Percentiles rank a stretch among this genome's conserved stretches.
phyloP scores from a whole-genome alignment of 2,329 filamentous ascomycete species.

The Macrophomina tecta region DNA sequence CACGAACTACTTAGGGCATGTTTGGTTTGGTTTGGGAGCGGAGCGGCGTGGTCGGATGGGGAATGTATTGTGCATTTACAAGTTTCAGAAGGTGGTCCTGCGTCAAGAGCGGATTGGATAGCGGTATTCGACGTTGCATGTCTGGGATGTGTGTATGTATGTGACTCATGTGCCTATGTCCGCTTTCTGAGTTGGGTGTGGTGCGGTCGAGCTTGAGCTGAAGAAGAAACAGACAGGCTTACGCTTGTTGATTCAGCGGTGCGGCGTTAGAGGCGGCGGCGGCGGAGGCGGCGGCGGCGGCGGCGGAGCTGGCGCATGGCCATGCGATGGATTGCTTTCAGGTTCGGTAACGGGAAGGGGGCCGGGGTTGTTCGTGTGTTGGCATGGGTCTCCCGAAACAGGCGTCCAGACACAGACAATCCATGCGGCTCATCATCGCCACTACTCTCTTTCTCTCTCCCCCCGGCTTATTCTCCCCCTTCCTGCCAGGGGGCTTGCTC shows the following conservation, averaged over 20 bases:
- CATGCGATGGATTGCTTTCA: too few species aligned
- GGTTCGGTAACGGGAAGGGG: too few species aligned
- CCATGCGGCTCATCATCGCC: slow-evolving; percentile 22
- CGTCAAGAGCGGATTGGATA: not conserved
- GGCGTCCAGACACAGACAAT: not conserved
- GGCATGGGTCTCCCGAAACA: slow-evolving; percentile 9
- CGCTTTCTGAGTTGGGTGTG: not conserved
- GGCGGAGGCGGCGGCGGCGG: not conserved
- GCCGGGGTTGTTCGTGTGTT: not conserved
- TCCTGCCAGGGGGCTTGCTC: not conserved
- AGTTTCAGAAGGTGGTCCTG: slow-evolving; percentile 3
- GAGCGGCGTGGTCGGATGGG: too few species aligned
- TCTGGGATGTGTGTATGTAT: not conserved
- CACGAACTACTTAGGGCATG: slow-evolving; percentile 2
- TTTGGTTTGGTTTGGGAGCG: slow-evolving; percentile 9
- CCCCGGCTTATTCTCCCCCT: not conserved
- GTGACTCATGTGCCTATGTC: slow-evolving; percentile 15
- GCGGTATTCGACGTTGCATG: not conserved
- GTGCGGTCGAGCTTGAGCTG: slow-evolving; percentile 1
- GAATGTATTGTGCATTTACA: not conserved
- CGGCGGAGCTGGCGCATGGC: not conserved
- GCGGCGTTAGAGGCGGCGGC: not conserved
- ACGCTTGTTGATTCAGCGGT: slow-evolving; percentile 9
- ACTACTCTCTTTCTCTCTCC: not conserved
- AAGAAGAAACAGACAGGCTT: slow-evolving; percentile 11